phyloP scores from a whole-genome alignment of 129 eudicot genomes.

The Centella asiatica region DNA sequence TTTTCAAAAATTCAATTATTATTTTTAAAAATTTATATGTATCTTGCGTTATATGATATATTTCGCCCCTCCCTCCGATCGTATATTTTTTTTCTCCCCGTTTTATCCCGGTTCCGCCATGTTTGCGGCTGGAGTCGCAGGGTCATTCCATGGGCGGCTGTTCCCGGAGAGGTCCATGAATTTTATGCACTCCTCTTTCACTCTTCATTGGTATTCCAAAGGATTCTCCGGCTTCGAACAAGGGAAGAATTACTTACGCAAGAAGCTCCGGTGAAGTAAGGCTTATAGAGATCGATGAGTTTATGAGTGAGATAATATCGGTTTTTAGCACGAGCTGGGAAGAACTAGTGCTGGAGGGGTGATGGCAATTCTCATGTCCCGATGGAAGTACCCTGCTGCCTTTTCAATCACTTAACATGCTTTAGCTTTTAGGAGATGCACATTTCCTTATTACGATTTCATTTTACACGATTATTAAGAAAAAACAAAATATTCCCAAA shows the following conservation, averaged over 20 bases:
- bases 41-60: too few species aligned
- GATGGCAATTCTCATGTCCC: neutral
- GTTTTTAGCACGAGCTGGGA: neutral
- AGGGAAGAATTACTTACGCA: neutral
- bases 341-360: neutral
- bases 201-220: neutral
- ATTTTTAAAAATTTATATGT: too few species aligned
- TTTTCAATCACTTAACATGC: too few species aligned
- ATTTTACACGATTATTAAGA: too few species aligned
- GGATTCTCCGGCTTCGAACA: neutral
- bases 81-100: too few species aligned
- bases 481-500: too few species aligned
- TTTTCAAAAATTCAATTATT: too few species aligned
- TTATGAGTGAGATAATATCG: neutral
- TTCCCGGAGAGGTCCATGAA: conserved; percentile 4
- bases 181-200: conserved; percentile 3
- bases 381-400: too few species aligned
- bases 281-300: neutral
- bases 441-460: too few species aligned
- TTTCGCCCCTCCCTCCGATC: too few species aligned
- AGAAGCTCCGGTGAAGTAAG: conserved; percentile 3
- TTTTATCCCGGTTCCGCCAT: too few species aligned
- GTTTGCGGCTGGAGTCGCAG: conserved; percentile 1
- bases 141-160: neutral
- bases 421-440: conserved; percentile 9